Conservation (phyloP, 2,329 filamentous ascomycete genomes). For the Dothistroma pini region DNA sequence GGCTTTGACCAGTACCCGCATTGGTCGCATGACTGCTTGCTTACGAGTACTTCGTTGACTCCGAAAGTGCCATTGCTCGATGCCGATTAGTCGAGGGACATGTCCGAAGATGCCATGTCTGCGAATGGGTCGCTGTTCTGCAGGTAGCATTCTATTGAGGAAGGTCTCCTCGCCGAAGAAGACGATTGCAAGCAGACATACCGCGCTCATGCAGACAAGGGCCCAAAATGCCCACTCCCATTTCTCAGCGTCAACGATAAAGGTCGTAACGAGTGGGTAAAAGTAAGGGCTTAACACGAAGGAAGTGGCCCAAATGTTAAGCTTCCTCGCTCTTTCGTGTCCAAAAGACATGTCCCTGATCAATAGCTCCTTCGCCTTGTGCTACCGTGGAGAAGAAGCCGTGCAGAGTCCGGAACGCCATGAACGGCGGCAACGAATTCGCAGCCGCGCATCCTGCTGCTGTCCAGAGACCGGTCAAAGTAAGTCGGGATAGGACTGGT, state of each 20-base stretch:
- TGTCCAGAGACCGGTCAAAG: constrained; percentile 37
- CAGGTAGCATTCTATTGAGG: constrained; percentile 8
- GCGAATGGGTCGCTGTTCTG: constrained; percentile 10
- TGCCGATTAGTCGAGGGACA: constrained; percentile 17
- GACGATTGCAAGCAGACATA: constrained; percentile 11
- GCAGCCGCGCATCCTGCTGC: constrained; percentile 41
- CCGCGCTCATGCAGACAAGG: constrained; percentile 8
- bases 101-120: constrained; percentile 10
- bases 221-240: constrained; percentile 21
- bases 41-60: constrained; percentile 10
- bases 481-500: constrained; percentile 43
- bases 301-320: constrained; percentile 17
- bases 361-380: constrained; percentile 15
- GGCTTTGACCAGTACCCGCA: constrained; percentile 11
- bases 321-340: constrained; percentile 22
- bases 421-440: constrained; percentile 38
- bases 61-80: constrained; percentile 13
- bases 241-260: constrained; percentile 12
- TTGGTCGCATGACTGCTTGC: constrained; percentile 10
- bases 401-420: constrained; percentile 44
- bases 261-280: constrained; percentile 15
- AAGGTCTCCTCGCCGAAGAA: constrained; percentile 17
- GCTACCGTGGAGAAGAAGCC: constrained; percentile 33
- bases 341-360: constrained; percentile 24
- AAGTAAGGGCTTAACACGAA: constrained; percentile 17